phyloP scores from a whole-genome alignment of 106 monocot genomes.

The Agapanthus africanus region DNA sequence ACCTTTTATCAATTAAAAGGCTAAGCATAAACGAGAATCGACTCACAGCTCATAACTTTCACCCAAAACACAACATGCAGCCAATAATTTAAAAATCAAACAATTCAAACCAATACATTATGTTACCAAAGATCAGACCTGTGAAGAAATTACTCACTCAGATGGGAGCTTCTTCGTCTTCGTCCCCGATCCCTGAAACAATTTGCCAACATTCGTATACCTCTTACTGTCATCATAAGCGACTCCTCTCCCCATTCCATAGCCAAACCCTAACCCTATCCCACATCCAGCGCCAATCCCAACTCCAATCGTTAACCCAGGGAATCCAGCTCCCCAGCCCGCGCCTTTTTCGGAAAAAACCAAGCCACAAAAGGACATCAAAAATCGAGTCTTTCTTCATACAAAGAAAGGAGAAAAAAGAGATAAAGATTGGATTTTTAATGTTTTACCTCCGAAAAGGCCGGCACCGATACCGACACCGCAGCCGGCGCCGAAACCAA shows the following conservation, averaged over 20 bases:
- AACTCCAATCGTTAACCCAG: constrained; percentile 51
- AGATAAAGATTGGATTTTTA: background rate
- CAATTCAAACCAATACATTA: too few relatives aligned
- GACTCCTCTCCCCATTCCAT: constrained; percentile 61
- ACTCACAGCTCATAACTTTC: too few relatives aligned
- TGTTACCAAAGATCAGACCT: background rate
- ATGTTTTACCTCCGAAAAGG: constrained; percentile 43
- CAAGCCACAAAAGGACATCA: too few relatives aligned
- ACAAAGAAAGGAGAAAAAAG: background rate
- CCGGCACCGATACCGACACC: constrained; percentile 55
- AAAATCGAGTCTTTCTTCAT: too few relatives aligned
- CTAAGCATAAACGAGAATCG: too few relatives aligned
- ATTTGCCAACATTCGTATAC: constrained; percentile 63
- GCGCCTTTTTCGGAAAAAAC: constrained; percentile 32
- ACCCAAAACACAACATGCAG: too few relatives aligned
- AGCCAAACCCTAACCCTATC: constrained; percentile 69
- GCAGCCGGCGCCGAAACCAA: constrained; percentile 67
- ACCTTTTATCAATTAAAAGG: too few relatives aligned
- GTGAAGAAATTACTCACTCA: constrained; percentile 32
- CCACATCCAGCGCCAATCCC: constrained; percentile 76
- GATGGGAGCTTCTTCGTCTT: constrained; percentile 10
- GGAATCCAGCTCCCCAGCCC: constrained; percentile 56
- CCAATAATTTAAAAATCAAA: too few relatives aligned
- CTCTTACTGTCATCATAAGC: constrained; percentile 58
- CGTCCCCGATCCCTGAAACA: constrained; percentile 16